Conservation (phyloP, 768 basidiomycete genomes). For the Lentinula aciculospora region DNA sequence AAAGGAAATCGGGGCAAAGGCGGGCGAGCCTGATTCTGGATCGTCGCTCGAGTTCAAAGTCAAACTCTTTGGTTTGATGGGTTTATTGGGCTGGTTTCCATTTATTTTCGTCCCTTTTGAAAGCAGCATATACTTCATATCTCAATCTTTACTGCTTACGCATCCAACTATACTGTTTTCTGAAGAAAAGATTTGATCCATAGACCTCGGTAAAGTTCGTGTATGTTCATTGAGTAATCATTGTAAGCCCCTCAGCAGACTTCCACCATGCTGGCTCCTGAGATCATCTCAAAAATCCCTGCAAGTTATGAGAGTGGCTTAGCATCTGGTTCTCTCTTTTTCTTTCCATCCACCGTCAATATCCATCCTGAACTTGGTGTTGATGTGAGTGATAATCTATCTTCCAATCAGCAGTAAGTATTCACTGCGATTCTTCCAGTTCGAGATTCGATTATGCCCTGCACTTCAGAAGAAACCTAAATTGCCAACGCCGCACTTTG, state of each 20-base stretch:
- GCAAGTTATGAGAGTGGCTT: slow-evolving; percentile 53
- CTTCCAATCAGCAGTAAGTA: neutral
- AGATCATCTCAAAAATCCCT: slow-evolving; percentile 52
- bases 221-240: neutral
- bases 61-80: slow-evolving; percentile 1
- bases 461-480: slow-evolving; percentile 75
- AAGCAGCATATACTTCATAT: neutral
- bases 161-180: neutral
- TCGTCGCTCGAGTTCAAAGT: slow-evolving; percentile 8
- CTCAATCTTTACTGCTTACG: neutral
- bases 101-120: slow-evolving; percentile 1
- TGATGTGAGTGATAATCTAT: slow-evolving; percentile 39
- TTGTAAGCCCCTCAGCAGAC: neutral
- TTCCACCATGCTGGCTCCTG: slow-evolving; percentile 30
- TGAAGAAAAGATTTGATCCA: neutral
- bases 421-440: slow-evolving; percentile 39
- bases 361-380: slow-evolving; percentile 56
- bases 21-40: slow-evolving; percentile 43
- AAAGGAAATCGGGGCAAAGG: slow-evolving; percentile 57
- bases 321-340: slow-evolving; percentile 61
- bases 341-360: slow-evolving; percentile 70
- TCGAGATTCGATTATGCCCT: slow-evolving; percentile 81
- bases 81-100: slow-evolving; percentile 22
- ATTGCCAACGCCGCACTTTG: slow-evolving; percentile 39
- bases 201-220: neutral